Evolutionary conservation across 345 rosid genomes (phyloP).

Genomic region (Clausena lansium): DNA sequence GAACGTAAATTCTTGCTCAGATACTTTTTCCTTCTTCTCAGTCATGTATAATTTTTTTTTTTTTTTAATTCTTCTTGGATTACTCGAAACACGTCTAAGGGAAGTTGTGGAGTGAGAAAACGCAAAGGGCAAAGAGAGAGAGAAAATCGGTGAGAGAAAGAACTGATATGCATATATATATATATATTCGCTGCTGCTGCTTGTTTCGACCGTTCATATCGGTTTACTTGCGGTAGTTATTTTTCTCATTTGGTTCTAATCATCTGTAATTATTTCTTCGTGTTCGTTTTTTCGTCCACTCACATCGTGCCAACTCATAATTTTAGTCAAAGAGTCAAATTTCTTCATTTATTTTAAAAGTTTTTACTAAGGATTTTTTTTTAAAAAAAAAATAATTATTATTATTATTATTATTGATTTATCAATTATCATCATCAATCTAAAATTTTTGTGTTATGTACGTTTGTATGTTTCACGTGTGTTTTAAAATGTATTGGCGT

Average conservation of each 20-base stretch:
- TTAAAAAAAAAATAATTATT: too few species aligned
- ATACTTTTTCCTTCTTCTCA: neutral
- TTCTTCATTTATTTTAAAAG: too few species aligned
- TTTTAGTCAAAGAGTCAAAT: neutral
- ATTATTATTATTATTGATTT: too few species aligned
- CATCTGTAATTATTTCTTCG: neutral
- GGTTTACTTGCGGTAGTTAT: conserved; percentile 36
- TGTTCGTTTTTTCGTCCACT: neutral
- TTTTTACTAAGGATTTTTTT: neutral
- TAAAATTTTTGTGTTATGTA: too few species aligned
- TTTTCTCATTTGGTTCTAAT: neutral
- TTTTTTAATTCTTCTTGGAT: neutral
- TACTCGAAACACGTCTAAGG: conserved; percentile 13
- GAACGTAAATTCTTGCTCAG: neutral
- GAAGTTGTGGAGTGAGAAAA: conserved; percentile 13
- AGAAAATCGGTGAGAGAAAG: conserved; percentile 4
- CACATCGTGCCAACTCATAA: neutral
- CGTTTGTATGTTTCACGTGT: too few species aligned
- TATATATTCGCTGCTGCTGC: neutral
- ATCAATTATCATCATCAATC: too few species aligned
- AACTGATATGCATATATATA: neutral
- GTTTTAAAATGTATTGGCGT: too few species aligned
- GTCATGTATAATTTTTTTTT: neutral
- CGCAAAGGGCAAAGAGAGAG: neutral
- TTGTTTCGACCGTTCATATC: conserved; percentile 34